Evolutionary conservation across 129 eudicot genomes (phyloP), one percentile per base, ranked within the genome.

Genomic region (Oenanthe sinensis): DNA sequence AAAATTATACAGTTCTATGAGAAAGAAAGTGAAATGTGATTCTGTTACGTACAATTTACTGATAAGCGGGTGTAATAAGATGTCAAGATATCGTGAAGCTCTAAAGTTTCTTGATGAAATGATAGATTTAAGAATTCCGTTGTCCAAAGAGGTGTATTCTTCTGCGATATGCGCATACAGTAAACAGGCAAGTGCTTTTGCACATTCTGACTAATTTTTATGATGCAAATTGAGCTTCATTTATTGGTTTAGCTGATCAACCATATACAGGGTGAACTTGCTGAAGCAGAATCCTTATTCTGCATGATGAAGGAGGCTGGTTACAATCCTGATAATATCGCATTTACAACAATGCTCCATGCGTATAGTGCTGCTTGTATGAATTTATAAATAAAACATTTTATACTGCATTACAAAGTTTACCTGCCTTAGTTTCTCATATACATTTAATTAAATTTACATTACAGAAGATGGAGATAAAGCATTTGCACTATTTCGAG

Each of bases 281-380:
- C 76, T 30, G 88, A 92, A 78, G 96, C 96, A 9, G 97, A 95
- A 82, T 88, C 88, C 4, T 72, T 90, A 87, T 95, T 91, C 84
- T 68, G 82, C 76, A 85, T 43, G 86, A 90, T 92, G 98, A 95
- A 86, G 88, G 80, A 63, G 85, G 85, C 83, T 17, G 90, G 87
- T 80, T 85, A 81, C 74, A 80, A 78, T 68, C 94, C 94, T n/a
- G 99, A 95, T 87, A 92, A 88, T 80, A 79, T 95, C 83, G 86
- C 99, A 72, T 95, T 90, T 81, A 95, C 97, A 49, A 76, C 96
- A 39, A 88, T 95, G 94, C 83, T 95, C 63, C 96, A 92, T 72
- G 94, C 95, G 2, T 95, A 90, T 84, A 85, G 90, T 81, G 79
- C 72, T 78, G 87, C 85, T 16, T 97, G 99, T 95, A 87, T 77